phyloP scores from a whole-genome alignment of 2,329 filamentous ascomycete genomes.

The Penicillium sp. region DNA sequence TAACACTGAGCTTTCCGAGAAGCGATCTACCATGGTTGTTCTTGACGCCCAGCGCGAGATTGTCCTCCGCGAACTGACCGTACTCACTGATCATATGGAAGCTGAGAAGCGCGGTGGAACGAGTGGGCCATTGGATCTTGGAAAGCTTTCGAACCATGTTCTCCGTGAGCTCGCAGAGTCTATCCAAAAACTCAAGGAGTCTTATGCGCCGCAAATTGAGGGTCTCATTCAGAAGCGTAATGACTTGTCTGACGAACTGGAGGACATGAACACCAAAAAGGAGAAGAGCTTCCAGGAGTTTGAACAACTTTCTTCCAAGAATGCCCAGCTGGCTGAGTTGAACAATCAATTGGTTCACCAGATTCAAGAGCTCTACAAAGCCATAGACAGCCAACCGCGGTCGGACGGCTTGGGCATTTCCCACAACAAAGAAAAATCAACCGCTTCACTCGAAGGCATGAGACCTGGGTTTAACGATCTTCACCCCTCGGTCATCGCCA shows the following conservation, averaged over 20 bases:
- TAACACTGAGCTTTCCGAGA: constrained; percentile 86
- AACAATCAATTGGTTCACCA: constrained; percentile 95
- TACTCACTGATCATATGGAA: constrained; percentile 84
- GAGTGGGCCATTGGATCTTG: constrained; percentile 76
- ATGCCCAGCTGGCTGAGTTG: constrained; percentile 88
- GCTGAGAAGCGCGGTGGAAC: constrained; percentile 79
- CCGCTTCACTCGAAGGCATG: constrained; percentile 46
- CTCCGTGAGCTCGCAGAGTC: constrained; percentile 64
- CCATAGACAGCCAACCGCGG: constrained; percentile 50
- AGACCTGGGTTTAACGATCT: constrained; percentile 53
- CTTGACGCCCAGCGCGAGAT: constrained; percentile 94
- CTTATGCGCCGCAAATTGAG: constrained; percentile 73
- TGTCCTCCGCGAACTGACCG: constrained; percentile 87
- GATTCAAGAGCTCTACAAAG: constrained; percentile 91
- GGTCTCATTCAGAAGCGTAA: constrained; percentile 88
- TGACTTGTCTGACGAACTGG: constrained; percentile 80
- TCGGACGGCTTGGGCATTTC: constrained; percentile 63
- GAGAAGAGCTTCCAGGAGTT: constrained; percentile 95
- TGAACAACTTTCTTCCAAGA: constrained; percentile 91
- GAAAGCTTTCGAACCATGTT: constrained; percentile 66
- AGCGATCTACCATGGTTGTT: constrained; percentile 92
- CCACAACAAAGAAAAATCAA: constrained; percentile 55
- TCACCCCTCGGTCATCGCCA: constrained; percentile 60
- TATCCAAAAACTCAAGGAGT: constrained; percentile 74
- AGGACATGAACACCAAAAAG: constrained; percentile 77